phyloP scores from a whole-genome alignment of 257 asterid genomes.

The Mentha longifolia region DNA sequence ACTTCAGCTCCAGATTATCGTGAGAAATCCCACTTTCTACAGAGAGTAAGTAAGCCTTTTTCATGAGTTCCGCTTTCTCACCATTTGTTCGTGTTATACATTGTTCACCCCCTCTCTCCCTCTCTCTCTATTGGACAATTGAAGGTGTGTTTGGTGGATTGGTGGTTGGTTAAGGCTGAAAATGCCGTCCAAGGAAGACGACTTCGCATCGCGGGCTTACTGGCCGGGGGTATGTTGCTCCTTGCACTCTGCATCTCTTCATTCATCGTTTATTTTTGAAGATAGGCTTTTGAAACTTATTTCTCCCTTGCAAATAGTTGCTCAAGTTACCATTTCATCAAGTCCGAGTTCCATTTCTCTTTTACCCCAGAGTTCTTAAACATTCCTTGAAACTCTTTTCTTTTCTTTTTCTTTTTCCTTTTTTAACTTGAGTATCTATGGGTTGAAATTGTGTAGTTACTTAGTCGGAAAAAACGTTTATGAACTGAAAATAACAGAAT shows the following conservation, averaged over 20 bases:
- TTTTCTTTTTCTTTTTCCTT: no score
- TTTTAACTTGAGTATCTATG: no score
- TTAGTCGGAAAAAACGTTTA: no score
- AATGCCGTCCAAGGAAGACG: conserved; percentile 44
- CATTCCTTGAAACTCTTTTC: no score
- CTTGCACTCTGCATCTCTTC: not conserved
- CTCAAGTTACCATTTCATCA: no score
- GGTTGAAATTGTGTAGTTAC: no score
- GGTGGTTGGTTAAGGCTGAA: conserved; percentile 78
- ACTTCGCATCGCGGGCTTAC: conserved; percentile 61
- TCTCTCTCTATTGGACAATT: not conserved
- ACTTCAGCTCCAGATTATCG: conserved; percentile 28
- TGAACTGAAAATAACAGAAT: no score
- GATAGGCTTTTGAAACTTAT: no score
- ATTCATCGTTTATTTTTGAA: not conserved
- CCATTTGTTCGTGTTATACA: not conserved
- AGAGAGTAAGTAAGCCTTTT: conserved; percentile 51
- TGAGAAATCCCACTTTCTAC: conserved; percentile 48
- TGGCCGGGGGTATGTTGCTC: conserved; percentile 43
- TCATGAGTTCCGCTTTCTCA: not conserved
- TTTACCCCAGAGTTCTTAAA: no score
- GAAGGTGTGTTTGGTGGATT: conserved; percentile 65
- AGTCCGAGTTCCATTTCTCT: no score
- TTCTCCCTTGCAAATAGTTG: no score
- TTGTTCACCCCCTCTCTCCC: not conserved